Base-by-base conservation (phyloP, 768 basidiomycete species). In the Punctularia strigosozonata region DNA sequence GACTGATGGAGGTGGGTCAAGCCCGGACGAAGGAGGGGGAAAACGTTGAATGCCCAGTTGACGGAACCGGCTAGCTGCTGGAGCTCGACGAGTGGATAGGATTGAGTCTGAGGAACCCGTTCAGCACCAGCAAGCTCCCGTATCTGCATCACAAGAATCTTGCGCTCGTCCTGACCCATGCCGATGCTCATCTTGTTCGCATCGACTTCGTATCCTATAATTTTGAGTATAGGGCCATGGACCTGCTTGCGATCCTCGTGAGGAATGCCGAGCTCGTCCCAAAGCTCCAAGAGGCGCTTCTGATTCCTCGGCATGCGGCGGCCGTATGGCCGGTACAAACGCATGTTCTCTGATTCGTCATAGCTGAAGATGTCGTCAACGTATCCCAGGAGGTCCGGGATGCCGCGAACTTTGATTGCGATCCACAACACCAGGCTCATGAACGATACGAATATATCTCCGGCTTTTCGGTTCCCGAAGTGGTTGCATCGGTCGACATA, bases 151-250 rank as follows among this genome's bases (percentile, higher is more conserved):
- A 48, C 33, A 0, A 50, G 36, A 6, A 43, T 38, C 12, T 3
- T 6, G 1, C 17, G 14, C 3, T 33, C 5, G 2, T 43, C 39
- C 1, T 12, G 7, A 3, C 50, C 36, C 19, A 57, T 26, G 4
- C 59, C 49, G 34, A 64, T 44, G 0, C 53, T 55, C 52, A 65
- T 55, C 0, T 31, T 36, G 21, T 56, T 50, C 0, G 59, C 32
- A 41, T 69, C 58, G 19, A 68, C 60, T 0, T 51, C 20, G 39
- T 64, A 62, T 17, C 68, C 63, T 41, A 68, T 60, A 43, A 68
- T 57, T 2, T 48, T 46, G 12, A 69, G 54, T 0, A 24, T 5
- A 0, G 26, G 5, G 0, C 62, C 64, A n/a, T 15, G 59, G 0
- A 63, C 6, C 43, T 71, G 69, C 41, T 70, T 71, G 3, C 36